phyloP scores from a whole-genome alignment of 2,329 filamentous ascomycete species.

The Colletotrichum orbiculare region DNA sequence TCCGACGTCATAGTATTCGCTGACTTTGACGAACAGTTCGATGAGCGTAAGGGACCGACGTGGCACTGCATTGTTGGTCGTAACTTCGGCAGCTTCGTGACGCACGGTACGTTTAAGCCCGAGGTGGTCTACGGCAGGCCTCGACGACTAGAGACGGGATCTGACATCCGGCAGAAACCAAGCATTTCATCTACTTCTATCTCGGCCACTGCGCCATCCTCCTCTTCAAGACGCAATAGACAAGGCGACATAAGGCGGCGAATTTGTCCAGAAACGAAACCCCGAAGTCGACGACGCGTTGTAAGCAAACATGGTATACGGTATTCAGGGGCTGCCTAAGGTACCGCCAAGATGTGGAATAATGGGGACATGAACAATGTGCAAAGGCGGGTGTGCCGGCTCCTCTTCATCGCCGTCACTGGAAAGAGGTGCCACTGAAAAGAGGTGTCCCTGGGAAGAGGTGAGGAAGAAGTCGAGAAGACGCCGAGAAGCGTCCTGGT shows the following conservation, averaged over 20 bases:
- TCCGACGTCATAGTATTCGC: conserved; percentile 3
- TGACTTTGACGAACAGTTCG: conserved; percentile 73
- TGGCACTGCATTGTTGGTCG: conserved; percentile 99
- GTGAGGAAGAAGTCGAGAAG: too few species aligned
- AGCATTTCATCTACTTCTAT: conserved; percentile 99
- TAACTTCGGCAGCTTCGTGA: conserved; percentile 99
- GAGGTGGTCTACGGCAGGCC: too few species aligned
- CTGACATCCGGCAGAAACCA: conserved; percentile 76
- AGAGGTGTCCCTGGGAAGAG: neutral
- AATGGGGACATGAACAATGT: conserved; percentile 32
- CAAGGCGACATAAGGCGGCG: conserved; percentile 11
- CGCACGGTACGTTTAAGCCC: conserved; percentile 79
- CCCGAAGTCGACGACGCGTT: conserved; percentile 12
- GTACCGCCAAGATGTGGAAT: conserved; percentile 22
- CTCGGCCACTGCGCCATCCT: conserved; percentile 98
- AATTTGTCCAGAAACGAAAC: conserved; percentile 20
- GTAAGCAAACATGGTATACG: conserved; percentile 20
- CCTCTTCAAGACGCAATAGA: conserved; percentile 97
- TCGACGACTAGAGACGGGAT: too few species aligned
- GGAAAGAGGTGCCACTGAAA: neutral
- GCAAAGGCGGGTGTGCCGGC: conserved; percentile 20
- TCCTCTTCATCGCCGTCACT: conserved; percentile 1
- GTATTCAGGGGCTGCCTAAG: conserved; percentile 1
- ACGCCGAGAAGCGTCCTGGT: conserved; percentile 10
- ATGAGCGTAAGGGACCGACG: conserved; percentile 95